Evolutionary conservation across 345 rosid species (phyloP).

Genomic region (Melastoma malabathricum): DNA sequence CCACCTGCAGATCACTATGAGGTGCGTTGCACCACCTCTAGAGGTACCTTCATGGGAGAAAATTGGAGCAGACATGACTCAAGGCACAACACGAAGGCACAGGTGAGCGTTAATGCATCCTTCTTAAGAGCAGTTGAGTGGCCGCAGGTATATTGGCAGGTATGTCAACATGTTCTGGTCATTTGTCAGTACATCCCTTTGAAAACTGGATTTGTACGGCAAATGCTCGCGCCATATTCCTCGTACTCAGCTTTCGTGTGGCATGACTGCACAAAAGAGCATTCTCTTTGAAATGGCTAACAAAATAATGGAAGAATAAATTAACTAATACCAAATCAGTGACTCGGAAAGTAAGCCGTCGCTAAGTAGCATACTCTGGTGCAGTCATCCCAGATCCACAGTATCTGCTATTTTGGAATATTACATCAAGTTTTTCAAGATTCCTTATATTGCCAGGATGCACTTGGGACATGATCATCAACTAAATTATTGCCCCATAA

Average conservation of each 20-base stretch:
- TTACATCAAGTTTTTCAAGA: too few relatives aligned
- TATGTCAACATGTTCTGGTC: neutral
- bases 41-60: neutral
- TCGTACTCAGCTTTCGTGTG: conserved; percentile 97
- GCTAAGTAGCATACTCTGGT: too few relatives aligned
- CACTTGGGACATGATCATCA: too few relatives aligned
- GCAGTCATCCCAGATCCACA: too few relatives aligned
- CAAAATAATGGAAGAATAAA: neutral
- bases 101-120: neutral
- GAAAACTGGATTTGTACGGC: conserved; percentile 99
- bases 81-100: neutral
- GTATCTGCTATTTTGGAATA: too few relatives aligned
- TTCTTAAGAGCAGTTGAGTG: too few relatives aligned
- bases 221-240: conserved; percentile 95
- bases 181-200: conserved; percentile 81
- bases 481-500: too few relatives aligned
- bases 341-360: neutral
- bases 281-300: neutral
- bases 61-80: neutral
- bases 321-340: neutral
- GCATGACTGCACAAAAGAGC: conserved; percentile 49
- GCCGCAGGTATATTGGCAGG: neutral
- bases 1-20: too few relatives aligned
- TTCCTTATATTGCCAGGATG: too few relatives aligned
- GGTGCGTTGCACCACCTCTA: conserved; percentile 4